Evolutionary conservation across 352 stramenopile species (phyloP).

Genomic region (Phytophthora foliorum): DNA sequence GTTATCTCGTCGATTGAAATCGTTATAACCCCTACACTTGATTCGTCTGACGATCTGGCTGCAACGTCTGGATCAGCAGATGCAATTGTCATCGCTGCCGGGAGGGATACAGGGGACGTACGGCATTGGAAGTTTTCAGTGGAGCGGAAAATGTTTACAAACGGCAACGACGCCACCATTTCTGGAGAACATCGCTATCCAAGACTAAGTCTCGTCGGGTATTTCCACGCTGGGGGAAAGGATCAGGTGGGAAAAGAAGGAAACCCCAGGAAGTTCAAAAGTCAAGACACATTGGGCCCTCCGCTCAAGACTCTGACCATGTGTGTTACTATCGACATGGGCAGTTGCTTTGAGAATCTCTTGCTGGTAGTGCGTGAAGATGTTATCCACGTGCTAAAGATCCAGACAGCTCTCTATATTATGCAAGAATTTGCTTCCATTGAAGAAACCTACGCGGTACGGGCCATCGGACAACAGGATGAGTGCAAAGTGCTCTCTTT

Average conservation of each 20-base stretch:
- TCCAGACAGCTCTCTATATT: constrained; percentile 56
- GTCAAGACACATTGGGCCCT: constrained; percentile 24
- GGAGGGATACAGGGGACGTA: constrained; percentile 41
- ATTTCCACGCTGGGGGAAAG: constrained; percentile 30
- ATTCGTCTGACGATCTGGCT: not conserved
- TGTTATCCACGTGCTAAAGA: constrained; percentile 75
- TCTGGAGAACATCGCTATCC: constrained; percentile 27
- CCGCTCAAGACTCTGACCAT: constrained; percentile 37
- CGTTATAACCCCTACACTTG: constrained; percentile 5
- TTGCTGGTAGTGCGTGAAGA: constrained; percentile 61
- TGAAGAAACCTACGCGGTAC: constrained; percentile 35
- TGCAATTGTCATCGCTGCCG: constrained; percentile 43
- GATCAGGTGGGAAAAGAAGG: constrained; percentile 23
- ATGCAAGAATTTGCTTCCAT: constrained; percentile 31
- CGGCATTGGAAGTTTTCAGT: constrained; percentile 53
- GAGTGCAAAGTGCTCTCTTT: constrained; percentile 29
- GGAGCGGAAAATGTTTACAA: constrained; percentile 17
- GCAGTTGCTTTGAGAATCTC: constrained; percentile 55
- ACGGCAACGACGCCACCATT: not conserved
- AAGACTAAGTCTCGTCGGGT: constrained; percentile 41
- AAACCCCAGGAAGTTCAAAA: constrained; percentile 18
- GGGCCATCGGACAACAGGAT: constrained; percentile 19
- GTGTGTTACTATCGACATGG: constrained; percentile 66
- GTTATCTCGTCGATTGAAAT: constrained; percentile 29
- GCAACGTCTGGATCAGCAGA: constrained; percentile 10